A percentile compares a stretch with the other conserved stretches of the same genome.
Conservation (phyloP, 306 rosid species). For the Prunus mongolica region DNA sequence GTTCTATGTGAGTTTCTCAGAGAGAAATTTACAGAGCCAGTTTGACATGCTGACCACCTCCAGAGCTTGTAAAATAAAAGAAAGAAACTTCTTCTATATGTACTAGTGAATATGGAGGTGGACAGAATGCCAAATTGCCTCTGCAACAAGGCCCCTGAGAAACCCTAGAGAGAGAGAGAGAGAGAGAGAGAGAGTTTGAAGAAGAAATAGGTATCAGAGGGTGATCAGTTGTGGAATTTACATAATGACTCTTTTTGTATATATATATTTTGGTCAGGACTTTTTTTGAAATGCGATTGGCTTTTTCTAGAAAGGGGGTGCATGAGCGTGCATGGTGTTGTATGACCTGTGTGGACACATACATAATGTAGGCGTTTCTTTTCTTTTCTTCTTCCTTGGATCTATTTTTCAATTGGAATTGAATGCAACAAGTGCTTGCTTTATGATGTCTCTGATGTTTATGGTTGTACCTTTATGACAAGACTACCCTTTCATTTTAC, state of each 20-base stretch:
- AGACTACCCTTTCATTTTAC: too few relatives aligned
- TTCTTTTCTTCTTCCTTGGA: background rate
- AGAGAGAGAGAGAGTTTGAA: constrained; percentile 10
- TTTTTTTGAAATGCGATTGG: constrained; percentile 22
- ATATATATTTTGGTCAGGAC: too few relatives aligned
- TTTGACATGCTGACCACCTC: constrained; percentile 67
- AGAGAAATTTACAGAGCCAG: constrained; percentile 49
- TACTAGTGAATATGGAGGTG: constrained; percentile 40
- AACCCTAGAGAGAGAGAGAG: constrained; percentile 46
- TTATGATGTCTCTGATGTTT: too few relatives aligned
- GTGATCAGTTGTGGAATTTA: background rate
- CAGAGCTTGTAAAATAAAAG: constrained; percentile 2
- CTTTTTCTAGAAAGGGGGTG: constrained; percentile 41
- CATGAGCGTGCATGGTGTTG: constrained; percentile 60
- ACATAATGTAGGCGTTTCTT: constrained; percentile 6
- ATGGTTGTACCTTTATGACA: too few relatives aligned
- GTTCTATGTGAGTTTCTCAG: constrained; percentile 37
- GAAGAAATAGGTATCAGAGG: background rate
- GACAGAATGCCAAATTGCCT: constrained; percentile 84
- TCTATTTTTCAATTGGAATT: background rate
- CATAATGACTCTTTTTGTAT: too few relatives aligned
- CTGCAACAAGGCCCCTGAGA: constrained; percentile 60
- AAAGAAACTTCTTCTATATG: background rate
- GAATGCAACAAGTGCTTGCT: background rate
- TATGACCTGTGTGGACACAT: constrained; percentile 24